These are phyloP conservation scores for Yarrowia sp. DNA, from an alignment of 805 yeast species.

Conservation along the genomic window DNA sequence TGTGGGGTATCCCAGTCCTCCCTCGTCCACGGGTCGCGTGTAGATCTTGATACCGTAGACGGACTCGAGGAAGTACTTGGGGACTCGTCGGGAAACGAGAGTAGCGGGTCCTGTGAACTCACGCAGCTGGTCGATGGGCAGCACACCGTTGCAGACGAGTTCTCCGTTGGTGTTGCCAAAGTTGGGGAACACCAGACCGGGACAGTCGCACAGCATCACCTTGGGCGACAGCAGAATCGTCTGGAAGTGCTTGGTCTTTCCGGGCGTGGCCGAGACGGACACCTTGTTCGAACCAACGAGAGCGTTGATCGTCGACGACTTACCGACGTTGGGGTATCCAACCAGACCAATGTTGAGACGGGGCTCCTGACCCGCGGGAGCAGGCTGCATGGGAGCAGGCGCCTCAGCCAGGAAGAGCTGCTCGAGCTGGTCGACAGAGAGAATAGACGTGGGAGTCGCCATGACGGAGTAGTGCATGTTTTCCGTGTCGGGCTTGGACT, in stretches of 20 bases:
- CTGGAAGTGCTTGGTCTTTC: constrained; percentile 98
- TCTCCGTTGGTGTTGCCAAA: constrained; percentile 97
- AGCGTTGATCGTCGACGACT: constrained; percentile 97
- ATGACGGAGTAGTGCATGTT: constrained; percentile 32
- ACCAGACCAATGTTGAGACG: constrained; percentile 88
- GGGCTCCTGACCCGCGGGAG: constrained; percentile 54
- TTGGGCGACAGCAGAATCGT: constrained; percentile 81
- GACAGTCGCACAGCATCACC: constrained; percentile 94
- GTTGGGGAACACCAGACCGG: constrained; percentile 97
- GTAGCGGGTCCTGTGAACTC: constrained; percentile 88
- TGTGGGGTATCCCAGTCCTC: constrained; percentile 83
- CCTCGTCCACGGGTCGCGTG: constrained; percentile 72
- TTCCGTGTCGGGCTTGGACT: background rate
- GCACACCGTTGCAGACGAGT: constrained; percentile 95
- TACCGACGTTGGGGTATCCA: constrained; percentile 96
- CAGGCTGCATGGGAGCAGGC: constrained; percentile 48
- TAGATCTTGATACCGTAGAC: constrained; percentile 89
- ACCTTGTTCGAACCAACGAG: constrained; percentile 94
- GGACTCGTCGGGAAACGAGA: constrained; percentile 81
- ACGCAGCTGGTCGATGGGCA: constrained; percentile 95
- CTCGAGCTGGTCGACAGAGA: constrained; percentile 83
- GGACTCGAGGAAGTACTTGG: constrained; percentile 85
- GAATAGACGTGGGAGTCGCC: constrained; percentile 58
- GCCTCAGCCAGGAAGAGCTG: constrained; percentile 71
- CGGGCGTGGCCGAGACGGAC: constrained; percentile 98